Evolutionary conservation across 2,329 filamentous ascomycete genomes (phyloP).

Genomic region (Paraphaeosphaeria minitans): DNA sequence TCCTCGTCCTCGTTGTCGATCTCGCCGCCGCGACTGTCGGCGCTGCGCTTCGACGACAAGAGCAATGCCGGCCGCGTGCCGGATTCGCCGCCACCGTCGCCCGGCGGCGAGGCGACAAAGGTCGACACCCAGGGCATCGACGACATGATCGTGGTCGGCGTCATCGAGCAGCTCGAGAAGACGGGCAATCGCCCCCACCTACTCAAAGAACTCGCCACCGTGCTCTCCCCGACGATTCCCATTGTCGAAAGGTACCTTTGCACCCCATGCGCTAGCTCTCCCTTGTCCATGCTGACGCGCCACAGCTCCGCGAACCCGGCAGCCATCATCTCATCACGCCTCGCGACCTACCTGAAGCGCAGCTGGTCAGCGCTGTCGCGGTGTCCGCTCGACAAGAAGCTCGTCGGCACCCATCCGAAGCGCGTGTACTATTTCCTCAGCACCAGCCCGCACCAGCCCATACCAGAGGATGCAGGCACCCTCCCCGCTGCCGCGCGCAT

Average conservation of each 20-base stretch:
- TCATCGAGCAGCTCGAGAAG: constrained; percentile 85
- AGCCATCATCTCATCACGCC: constrained; percentile 90
- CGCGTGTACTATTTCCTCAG: constrained; percentile 97
- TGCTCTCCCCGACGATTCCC: constrained; percentile 75
- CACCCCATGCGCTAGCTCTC: constrained; percentile 12
- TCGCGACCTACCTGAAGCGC: constrained; percentile 88
- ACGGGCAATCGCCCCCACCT: constrained; percentile 92
- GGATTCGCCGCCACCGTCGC: constrained; percentile 82
- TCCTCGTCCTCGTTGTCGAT: constrained; percentile 48
- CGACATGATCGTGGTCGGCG: constrained; percentile 92
- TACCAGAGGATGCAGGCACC: constrained; percentile 69
- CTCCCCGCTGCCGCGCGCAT: constrained; percentile 61
- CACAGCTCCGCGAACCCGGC: constrained; percentile 90
- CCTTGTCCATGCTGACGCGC: constrained; percentile 41
- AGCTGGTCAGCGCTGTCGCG: constrained; percentile 75
- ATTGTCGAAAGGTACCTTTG: constrained; percentile 89
- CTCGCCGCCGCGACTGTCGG: constrained; percentile 52
- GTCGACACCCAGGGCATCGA: constrained; percentile 84
- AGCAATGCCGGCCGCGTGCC: constrained; percentile 53
- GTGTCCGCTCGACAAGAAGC: constrained; percentile 90
- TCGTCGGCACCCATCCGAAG: constrained; percentile 89
- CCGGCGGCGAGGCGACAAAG: constrained; percentile 60
- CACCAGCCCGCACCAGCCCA: constrained; percentile 80
- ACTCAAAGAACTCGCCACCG: constrained; percentile 87
- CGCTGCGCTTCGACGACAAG: constrained; percentile 56